Base-by-base conservation (phyloP, 2,329 filamentous ascomycete genomes). In the Chrysoporthe austroafricana region DNA sequence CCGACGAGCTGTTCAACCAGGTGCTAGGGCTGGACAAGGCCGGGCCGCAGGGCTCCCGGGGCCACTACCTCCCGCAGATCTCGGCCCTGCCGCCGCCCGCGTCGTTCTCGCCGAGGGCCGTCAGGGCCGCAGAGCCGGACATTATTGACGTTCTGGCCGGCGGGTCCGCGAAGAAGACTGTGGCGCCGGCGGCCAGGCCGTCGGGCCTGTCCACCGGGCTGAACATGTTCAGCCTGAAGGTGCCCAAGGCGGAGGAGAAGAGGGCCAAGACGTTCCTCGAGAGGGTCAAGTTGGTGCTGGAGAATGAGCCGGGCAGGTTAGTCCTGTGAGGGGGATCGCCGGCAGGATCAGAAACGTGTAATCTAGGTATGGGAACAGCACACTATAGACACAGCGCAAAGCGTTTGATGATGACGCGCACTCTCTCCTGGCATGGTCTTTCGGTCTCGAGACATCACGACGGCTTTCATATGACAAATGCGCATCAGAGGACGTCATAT, bases 1-100 rank as follows among this genome's bases (percentile, higher is more conserved):
- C 91, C 46, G 88, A 94, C 75, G 93, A 97, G 77, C 87, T 99
- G 14, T 98, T 98, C 81, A 90, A 97, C 76, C 89, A 95, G 74
- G 85, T 98, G 16, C 86, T 99, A 8, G 95, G 94, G 11, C 81
- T 94, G 26, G 81, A 86, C 76, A 81, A 79, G 71, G 74, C 79
- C 39, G 77, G 65, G 8, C 52, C 59, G 72, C 83, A 86, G 67
- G 83, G 80, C 59, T 83, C 87, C 76, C 77, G 88, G 77, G 81
- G 94, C 82, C 71, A 83, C 81, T 85, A 97, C 86, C 77, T 87
- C 11, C 94, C 94, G 1, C 88, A 93, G 75, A 88, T 97, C 73
- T 81, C 83, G 9, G 85, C 85, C 39, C 76, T 93, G 18, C 81
- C 86, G 50, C 77, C 84, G 7, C 74, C 85, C 0, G 78, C 80